Evolutionary conservation across 2,329 filamentous ascomycete species (phyloP).

Genomic region (Pestalotiopsis sp.): DNA sequence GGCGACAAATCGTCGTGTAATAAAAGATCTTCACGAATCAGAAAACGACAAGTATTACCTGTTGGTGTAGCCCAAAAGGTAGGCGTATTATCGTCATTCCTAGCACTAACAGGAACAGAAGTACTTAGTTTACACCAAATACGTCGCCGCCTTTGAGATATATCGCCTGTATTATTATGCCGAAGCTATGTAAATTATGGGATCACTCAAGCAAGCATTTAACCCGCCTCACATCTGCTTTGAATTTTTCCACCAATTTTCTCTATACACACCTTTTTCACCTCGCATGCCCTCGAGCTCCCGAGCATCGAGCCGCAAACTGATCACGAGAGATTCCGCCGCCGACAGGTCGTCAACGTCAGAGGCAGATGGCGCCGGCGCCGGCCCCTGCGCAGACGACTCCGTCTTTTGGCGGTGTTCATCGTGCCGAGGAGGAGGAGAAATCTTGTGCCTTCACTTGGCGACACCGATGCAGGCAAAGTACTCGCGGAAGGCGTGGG

Average conservation of each 20-base stretch:
- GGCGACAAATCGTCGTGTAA: too few relatives aligned
- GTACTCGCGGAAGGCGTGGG: slow-evolving; percentile 35
- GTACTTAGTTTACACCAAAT: background rate
- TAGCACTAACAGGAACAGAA: background rate
- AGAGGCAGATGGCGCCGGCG: background rate
- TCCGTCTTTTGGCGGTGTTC: background rate
- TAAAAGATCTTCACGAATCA: too few relatives aligned
- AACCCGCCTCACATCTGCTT: background rate
- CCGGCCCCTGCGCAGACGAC: background rate
- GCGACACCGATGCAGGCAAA: slow-evolving; percentile 33
- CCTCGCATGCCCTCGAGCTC: background rate
- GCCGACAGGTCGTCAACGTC: background rate
- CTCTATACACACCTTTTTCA: background rate
- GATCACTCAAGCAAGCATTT: background rate
- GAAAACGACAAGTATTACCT: too few relatives aligned
- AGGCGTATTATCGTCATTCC: background rate
- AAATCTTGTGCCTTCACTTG: slow-evolving; percentile 17
- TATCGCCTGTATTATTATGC: background rate
- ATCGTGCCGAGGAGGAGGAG: background rate
- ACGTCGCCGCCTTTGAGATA: background rate
- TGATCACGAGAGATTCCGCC: background rate
- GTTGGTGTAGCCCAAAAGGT: too few relatives aligned
- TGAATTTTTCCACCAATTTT: background rate
- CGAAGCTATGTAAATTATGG: background rate
- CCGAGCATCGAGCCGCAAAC: background rate